Percentiles rank a stretch among this genome's conserved stretches.
Conservation (phyloP, 2,329 filamentous ascomycete species). For the Hymenoscyphus repandus region DNA sequence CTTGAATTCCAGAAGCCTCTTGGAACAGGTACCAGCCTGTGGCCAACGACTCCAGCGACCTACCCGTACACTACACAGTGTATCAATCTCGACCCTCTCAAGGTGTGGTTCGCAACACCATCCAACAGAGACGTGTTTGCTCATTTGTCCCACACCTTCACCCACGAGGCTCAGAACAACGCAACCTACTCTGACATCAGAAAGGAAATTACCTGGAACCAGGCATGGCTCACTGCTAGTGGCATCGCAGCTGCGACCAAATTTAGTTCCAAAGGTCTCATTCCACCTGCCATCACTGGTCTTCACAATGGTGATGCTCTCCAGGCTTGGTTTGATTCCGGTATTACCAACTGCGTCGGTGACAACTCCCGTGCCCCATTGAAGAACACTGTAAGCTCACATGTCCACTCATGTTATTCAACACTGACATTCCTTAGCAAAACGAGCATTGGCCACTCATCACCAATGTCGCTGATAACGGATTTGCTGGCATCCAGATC, state of each 20-base stretch:
- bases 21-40: slow-evolving; percentile 43
- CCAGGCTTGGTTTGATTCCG: slow-evolving; percentile 51
- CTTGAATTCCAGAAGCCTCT: slow-evolving; percentile 41
- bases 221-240: slow-evolving; percentile 49
- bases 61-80: slow-evolving; percentile 32
- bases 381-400: slow-evolving; percentile 37
- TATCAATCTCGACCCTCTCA: slow-evolving; percentile 42
- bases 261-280: slow-evolving; percentile 49
- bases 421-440: slow-evolving; percentile 2
- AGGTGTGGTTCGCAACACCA: slow-evolving; percentile 42
- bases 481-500: slow-evolving; percentile 49
- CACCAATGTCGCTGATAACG: slow-evolving; percentile 45
- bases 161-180: slow-evolving; percentile 52
- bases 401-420: neutral
- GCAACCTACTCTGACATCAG: slow-evolving; percentile 50
- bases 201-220: slow-evolving; percentile 55
- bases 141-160: slow-evolving; percentile 56
- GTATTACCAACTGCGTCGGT: slow-evolving; percentile 53
- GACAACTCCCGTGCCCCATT: slow-evolving; percentile 54
- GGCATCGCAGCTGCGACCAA: slow-evolving; percentile 40
- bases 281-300: slow-evolving; percentile 58
- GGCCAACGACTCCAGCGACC: slow-evolving; percentile 33
- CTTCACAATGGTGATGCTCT: slow-evolving; percentile 57
- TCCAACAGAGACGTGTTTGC: slow-evolving; percentile 47
- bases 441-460: slow-evolving; percentile 48